Evolutionary conservation across 2,329 filamentous ascomycete genomes (phyloP).

Genomic region (Biscogniauxia sp.): DNA sequence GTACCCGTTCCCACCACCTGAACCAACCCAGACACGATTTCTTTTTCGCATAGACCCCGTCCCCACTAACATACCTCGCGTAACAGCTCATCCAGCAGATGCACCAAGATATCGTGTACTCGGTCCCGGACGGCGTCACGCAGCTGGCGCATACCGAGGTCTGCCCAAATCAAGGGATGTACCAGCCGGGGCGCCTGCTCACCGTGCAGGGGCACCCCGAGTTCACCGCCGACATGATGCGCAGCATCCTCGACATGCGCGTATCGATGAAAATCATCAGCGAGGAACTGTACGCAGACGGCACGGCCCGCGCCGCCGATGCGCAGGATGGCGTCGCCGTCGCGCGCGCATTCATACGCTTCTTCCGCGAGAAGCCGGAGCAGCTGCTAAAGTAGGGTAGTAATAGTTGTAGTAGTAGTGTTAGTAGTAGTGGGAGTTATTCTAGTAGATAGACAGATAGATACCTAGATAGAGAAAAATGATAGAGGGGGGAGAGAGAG

Average conservation of each 20-base stretch:
- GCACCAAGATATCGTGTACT: slow-evolving; percentile 75
- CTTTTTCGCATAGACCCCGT: neutral
- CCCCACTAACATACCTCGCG: neutral
- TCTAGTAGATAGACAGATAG: too few species aligned
- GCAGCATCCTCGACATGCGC: slow-evolving; percentile 63
- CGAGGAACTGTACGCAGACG: slow-evolving; percentile 67
- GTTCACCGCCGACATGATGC: slow-evolving; percentile 70
- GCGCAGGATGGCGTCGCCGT: slow-evolving; percentile 80
- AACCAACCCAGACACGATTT: neutral
- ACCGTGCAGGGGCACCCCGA: slow-evolving; percentile 87
- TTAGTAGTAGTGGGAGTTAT: too few species aligned
- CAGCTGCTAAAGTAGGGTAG: slow-evolving; percentile 23
- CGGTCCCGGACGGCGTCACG: slow-evolving; percentile 60
- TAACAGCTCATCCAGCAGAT: slow-evolving; percentile 73
- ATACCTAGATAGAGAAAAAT: slow-evolving; percentile 3
- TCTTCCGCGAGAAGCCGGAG: slow-evolving; percentile 63
- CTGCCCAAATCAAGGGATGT: slow-evolving; percentile 80
- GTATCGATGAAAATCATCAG: slow-evolving; percentile 66
- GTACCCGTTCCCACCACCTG: neutral
- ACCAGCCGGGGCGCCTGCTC: slow-evolving; percentile 63
- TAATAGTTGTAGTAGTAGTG: neutral
- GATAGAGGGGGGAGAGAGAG: too few species aligned
- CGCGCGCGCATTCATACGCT: slow-evolving; percentile 71
- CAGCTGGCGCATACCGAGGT: slow-evolving; percentile 61
- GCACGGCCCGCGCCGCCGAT: slow-evolving; percentile 60